A percentile compares a stretch with the other conserved stretches of the same genome.
These are phyloP conservation scores for Colletotrichum scovillei DNA, from an alignment of 2,329 filamentous ascomycete species.

Conservation along the genomic window DNA sequence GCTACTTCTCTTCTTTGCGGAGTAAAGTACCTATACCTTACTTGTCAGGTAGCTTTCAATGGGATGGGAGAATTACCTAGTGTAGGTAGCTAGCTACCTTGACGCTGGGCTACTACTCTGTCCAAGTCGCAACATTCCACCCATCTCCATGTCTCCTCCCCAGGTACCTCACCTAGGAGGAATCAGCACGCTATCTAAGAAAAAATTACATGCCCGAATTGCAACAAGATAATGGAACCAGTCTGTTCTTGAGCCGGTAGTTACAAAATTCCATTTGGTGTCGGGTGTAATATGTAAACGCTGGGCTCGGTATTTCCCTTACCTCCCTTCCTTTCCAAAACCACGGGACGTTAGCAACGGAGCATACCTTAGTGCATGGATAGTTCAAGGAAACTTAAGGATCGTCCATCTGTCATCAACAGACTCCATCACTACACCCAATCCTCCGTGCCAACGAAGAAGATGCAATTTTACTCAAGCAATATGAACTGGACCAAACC, in stretches of 20 bases:
- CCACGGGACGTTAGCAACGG: not conserved
- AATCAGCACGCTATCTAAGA: too few relatives aligned
- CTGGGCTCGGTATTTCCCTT: not conserved
- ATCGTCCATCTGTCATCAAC: not conserved
- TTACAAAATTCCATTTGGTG: not conserved
- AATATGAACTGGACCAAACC: not conserved
- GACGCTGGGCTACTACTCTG: too few relatives aligned
- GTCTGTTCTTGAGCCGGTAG: not conserved
- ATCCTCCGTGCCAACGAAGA: not conserved
- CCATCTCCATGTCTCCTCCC: not conserved
- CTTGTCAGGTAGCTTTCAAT: not conserved
- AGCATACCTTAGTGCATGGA: not conserved
- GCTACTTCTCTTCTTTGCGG: not conserved
- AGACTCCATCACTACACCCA: not conserved
- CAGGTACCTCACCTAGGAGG: too few relatives aligned
- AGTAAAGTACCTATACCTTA: not conserved
- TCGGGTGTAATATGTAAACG: not conserved
- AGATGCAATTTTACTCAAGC: not conserved
- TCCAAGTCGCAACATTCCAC: not conserved
- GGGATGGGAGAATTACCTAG: too few relatives aligned
- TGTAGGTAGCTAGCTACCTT: too few relatives aligned
- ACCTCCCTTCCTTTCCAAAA: not conserved
- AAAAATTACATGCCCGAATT: not conserved
- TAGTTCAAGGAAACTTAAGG: not conserved
- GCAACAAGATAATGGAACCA: not conserved